phyloP scores from a whole-genome alignment of 2,329 filamentous ascomycete genomes.

The Aspergillus tamarii region DNA sequence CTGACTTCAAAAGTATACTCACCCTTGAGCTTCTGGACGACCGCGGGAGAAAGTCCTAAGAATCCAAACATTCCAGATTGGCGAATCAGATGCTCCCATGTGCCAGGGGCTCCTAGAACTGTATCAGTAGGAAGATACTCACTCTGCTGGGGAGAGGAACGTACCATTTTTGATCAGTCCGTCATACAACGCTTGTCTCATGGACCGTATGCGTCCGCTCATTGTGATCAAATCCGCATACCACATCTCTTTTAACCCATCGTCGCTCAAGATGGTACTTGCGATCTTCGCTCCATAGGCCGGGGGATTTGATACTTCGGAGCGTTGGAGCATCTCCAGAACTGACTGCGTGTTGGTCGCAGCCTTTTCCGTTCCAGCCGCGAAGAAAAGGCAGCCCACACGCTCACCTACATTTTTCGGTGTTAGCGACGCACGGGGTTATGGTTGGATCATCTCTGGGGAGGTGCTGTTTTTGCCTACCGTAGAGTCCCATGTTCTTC shows the following conservation, averaged over 20 bases:
- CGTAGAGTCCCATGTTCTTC: constrained; percentile 51
- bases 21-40: constrained; percentile 45
- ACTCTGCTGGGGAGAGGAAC: constrained; percentile 34
- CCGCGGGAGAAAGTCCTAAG: constrained; percentile 49
- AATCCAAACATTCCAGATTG: constrained; percentile 99
- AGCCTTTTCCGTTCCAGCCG: background rate
- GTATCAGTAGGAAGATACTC: background rate
- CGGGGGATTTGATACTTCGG: constrained; percentile 92
- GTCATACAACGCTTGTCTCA: constrained; percentile 75
- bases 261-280: constrained; percentile 75
- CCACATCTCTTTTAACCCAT: constrained; percentile 79
- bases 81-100: constrained; percentile 60
- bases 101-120: constrained; percentile 77
- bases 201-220: constrained; percentile 87
- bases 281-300: constrained; percentile 89
- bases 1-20: background rate
- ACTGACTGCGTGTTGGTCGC: constrained; percentile 19
- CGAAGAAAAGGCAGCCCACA: constrained; percentile 15
- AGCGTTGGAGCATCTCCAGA: constrained; percentile 40
- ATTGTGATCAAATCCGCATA: constrained; percentile 85
- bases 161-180: constrained; percentile 46
- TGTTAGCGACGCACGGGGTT: background rate
- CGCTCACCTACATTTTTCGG: constrained; percentile 15
- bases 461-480: constrained; percentile 6
- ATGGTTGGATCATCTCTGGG: no score